Base-by-base conservation (phyloP, 306 rosid species). In the Vicia villosa region DNA sequence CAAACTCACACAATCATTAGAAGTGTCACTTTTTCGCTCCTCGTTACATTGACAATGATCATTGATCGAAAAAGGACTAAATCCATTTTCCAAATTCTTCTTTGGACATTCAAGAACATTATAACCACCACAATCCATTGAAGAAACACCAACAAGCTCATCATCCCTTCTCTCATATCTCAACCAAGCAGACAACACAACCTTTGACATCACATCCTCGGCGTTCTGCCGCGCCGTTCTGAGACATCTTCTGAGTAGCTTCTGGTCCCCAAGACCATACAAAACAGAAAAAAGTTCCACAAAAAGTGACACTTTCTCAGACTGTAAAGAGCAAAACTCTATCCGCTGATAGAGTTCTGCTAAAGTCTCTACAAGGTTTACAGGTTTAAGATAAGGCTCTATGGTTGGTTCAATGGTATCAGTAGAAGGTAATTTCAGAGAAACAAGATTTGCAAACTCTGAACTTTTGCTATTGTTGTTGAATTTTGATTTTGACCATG, bases 141-240 rank as follows among this genome's bases (percentile, higher is more conserved):
- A 63, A 6, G 77, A 82, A 13, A 77, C 74, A 19, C 84, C 91
- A 72, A 68, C 85, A 40, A 88, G 83, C 76, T 91, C 97, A 78
- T 85, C 92, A 71, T 88, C 96, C 50, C 97, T 88, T 80, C 90
- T 85, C 80, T 88, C 96, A 69, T 68, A 83, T 34, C 89, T 65
- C 59, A 88, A 79, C 97, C 97, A 91, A 1, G 97, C 89, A 8
- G 96, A 86, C 5, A 83, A 75, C 50, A 91, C 92, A 78, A 88
- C 85, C 87, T 88, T 91, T 4, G 91, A 72, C 47, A 73, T 76
- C 20, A 79, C 85, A 77, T 85, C 97, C 26, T 42, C 85, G 6
- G 96, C 88, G 69, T 91, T 74, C 49, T 82, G 85, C 0, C 86
- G 70, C 8, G 96, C 90, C 6, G 80, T 76, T 11, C 86, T 75